Percentiles rank a stretch among this genome's conserved stretches.
phyloP scores from a whole-genome alignment of 192 early-diverging fungal genomes.

The Coemansia guatemalensis region DNA sequence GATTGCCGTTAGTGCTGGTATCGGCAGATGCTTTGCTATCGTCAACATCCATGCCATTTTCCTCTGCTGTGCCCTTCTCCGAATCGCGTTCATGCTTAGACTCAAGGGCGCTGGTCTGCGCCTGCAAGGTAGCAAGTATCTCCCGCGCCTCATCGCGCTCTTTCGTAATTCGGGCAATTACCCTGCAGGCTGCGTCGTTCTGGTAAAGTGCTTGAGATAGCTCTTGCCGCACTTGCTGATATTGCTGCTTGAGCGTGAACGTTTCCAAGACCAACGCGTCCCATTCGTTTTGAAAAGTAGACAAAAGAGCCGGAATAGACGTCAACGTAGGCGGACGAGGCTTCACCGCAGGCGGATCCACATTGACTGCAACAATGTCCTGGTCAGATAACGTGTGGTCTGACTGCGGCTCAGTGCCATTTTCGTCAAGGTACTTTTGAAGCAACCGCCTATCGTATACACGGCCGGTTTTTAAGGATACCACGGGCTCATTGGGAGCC shows the following conservation, averaged over 20 bases:
- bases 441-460: slow-evolving; percentile 89
- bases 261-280: slow-evolving; percentile 96
- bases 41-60: slow-evolving; percentile 38
- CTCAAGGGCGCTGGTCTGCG: slow-evolving; percentile 5
- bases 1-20: not conserved
- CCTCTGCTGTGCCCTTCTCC: not conserved
- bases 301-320: slow-evolving; percentile 87
- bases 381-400: slow-evolving; percentile 61
- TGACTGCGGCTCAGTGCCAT: slow-evolving; percentile 79
- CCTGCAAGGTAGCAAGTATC: slow-evolving; percentile 34
- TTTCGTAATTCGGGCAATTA: slow-evolving; percentile 87
- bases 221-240: slow-evolving; percentile 88
- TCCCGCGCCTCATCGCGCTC: slow-evolving; percentile 90
- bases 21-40: slow-evolving; percentile 5
- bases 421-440: slow-evolving; percentile 81
- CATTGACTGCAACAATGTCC: slow-evolving; percentile 27
- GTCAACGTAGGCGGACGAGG: slow-evolving; percentile 89
- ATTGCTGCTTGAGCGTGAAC: slow-evolving; percentile 87
- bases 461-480: slow-evolving; percentile 80
- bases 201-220: slow-evolving; percentile 93
- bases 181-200: slow-evolving; percentile 93
- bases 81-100: not conserved
- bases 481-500: slow-evolving; percentile 81
- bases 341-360: slow-evolving; percentile 56
- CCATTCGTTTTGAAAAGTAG: slow-evolving; percentile 94